A percentile compares a stretch with the other conserved stretches of the same genome.
Conservation (phyloP, 768 basidiomycete genomes). For the Leccinellum albellum region DNA sequence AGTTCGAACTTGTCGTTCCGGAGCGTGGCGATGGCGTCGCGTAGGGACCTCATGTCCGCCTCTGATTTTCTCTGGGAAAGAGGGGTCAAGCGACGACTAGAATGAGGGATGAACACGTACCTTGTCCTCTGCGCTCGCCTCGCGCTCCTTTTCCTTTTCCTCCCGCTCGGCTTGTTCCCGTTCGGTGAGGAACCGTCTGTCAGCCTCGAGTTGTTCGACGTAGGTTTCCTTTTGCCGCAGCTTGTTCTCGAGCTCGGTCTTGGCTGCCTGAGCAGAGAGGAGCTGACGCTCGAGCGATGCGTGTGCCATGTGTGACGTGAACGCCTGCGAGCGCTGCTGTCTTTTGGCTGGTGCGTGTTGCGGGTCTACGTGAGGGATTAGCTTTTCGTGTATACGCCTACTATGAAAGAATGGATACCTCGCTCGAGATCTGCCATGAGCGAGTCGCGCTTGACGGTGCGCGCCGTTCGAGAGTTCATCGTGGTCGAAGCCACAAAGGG, state of each 20-base stretch:
- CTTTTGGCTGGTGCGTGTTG: conserved; percentile 65
- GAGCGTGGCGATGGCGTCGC: conserved; percentile 45
- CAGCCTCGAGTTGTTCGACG: conserved; percentile 66
- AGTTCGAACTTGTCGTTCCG: conserved; percentile 60
- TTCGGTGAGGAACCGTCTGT: conserved; percentile 66
- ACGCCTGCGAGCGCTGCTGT: conserved; percentile 58
- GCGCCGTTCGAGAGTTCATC: background rate
- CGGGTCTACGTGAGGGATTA: conserved; percentile 43
- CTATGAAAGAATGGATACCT: conserved; percentile 34
- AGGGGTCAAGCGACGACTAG: background rate
- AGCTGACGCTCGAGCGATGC: conserved; percentile 69
- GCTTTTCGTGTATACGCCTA: background rate
- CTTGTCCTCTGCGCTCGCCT: conserved; percentile 53
- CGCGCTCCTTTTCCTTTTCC: conserved; percentile 58
- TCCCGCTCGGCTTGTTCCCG: conserved; percentile 64
- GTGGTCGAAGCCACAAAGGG: too few relatives aligned
- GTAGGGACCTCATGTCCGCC: conserved; percentile 48
- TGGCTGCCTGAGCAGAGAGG: conserved; percentile 54
- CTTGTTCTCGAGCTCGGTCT: conserved; percentile 63
- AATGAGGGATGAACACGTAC: conserved; percentile 36
- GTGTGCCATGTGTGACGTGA: conserved; percentile 58
- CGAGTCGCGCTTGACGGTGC: conserved; percentile 53
- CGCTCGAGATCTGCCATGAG: conserved; percentile 65
- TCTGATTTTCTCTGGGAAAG: conserved; percentile 44
- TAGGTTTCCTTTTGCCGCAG: conserved; percentile 59